Evolutionary conservation across 2,329 filamentous ascomycete genomes (phyloP).

Genomic region (Capronia americana): DNA sequence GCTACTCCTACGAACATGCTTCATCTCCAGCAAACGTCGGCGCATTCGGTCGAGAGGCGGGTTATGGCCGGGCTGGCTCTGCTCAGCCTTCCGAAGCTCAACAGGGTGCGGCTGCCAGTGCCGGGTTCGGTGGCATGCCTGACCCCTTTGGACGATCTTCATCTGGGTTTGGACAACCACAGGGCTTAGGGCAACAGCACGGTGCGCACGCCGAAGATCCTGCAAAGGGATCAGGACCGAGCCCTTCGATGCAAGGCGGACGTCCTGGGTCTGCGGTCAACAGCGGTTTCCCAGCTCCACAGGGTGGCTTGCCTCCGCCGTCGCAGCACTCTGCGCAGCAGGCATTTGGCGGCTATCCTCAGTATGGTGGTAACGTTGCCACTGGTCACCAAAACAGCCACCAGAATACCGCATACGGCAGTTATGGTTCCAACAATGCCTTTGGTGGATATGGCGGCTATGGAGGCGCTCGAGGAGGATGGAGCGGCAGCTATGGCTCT

Average conservation of each 20-base stretch:
- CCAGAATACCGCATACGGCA: constrained; percentile 37
- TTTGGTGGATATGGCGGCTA: constrained; percentile 40
- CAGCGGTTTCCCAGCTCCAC: constrained; percentile 56
- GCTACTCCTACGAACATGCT: constrained; percentile 69
- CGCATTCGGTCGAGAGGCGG: constrained; percentile 59
- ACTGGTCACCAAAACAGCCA: constrained; percentile 34
- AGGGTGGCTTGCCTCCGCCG: constrained; percentile 37
- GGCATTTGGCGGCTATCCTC: constrained; percentile 40
- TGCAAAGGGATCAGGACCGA: constrained; percentile 63
- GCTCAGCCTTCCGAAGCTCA: constrained; percentile 62
- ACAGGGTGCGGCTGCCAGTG: constrained; percentile 57
- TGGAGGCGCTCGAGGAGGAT: constrained; percentile 36
- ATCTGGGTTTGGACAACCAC: constrained; percentile 61
- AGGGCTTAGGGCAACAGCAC: constrained; percentile 56
- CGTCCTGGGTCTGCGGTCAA: constrained; percentile 69
- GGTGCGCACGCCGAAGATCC: constrained; percentile 57
- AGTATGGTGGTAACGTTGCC: constrained; percentile 38
- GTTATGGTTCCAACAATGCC: constrained; percentile 38
- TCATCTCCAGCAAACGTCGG: constrained; percentile 68
- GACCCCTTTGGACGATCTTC: constrained; percentile 67
- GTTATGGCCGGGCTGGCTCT: constrained; percentile 66
- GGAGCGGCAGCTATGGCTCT: constrained; percentile 37
- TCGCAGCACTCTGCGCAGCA: constrained; percentile 48
- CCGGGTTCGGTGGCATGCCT: constrained; percentile 60
- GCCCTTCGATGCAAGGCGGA: constrained; percentile 66